Conservation (phyloP, 2,329 filamentous ascomycete species). For the Shiraia sp. region DNA sequence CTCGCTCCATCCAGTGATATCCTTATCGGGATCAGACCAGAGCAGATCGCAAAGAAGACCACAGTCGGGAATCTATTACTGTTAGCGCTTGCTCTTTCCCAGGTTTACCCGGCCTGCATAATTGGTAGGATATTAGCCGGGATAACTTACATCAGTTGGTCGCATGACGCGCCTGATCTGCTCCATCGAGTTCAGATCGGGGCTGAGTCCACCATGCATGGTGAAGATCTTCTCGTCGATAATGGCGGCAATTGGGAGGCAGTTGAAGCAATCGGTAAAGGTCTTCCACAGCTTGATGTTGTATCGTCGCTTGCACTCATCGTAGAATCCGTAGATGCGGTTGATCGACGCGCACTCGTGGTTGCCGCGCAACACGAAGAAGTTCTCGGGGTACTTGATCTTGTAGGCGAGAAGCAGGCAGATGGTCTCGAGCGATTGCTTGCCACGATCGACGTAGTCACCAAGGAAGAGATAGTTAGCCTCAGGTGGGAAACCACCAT, state of each 20-base stretch:
- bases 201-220: constrained; percentile 97
- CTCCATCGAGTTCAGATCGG: constrained; percentile 99
- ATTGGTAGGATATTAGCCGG: constrained; percentile 25
- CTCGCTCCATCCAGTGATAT: constrained; percentile 98
- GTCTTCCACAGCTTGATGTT: constrained; percentile 99
- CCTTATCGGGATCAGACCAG: constrained; percentile 99
- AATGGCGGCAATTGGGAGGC: constrained; percentile 94
- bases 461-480: constrained; percentile 99
- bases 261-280: constrained; percentile 99
- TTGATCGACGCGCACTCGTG: constrained; percentile 99
- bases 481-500: constrained; percentile 96
- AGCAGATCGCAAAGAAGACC: constrained; percentile 95
- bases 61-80: constrained; percentile 88
- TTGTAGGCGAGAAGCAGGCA: constrained; percentile 97
- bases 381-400: constrained; percentile 99
- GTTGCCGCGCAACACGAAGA: constrained; percentile 97
- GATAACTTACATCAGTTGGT: constrained; percentile 83
- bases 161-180: constrained; percentile 99
- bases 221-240: constrained; percentile 99
- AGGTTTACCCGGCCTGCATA: constrained; percentile 27
- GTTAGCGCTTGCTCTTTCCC: constrained; percentile 42
- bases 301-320: constrained; percentile 98
- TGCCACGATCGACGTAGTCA: constrained; percentile 98
- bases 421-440: constrained; percentile 98
- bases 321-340: constrained; percentile 99